Evolutionary conservation across 495 filamentous ascomycete species (phyloP).

Genomic region (Neurospora cerealis): DNA sequence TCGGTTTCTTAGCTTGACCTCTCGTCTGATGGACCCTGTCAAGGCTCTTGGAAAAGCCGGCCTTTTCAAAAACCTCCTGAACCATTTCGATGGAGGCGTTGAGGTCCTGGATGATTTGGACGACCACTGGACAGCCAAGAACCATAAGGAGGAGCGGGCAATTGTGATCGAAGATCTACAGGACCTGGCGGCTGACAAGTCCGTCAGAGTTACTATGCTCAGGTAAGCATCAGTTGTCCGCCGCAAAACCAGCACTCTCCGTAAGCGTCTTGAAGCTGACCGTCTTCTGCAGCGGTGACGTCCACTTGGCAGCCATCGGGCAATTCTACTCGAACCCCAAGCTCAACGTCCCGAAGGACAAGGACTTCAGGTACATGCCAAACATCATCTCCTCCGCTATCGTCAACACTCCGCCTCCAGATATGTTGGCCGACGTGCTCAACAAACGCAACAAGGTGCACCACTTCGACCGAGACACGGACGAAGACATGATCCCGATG

Average conservation of each 20-base stretch:
- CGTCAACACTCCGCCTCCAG: conserved; percentile 84
- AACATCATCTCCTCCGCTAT: conserved; percentile 82
- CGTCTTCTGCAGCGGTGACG: conserved; percentile 65
- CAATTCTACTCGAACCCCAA: conserved; percentile 91
- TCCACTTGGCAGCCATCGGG: conserved; percentile 84
- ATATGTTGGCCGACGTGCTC: conserved; percentile 79
- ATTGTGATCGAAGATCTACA: conserved; percentile 85
- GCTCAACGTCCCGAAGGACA: conserved; percentile 68
- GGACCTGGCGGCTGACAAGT: conserved; percentile 81
- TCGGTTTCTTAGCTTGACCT: conserved; percentile 55
- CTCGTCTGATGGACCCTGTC: conserved; percentile 69
- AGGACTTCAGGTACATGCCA: conserved; percentile 91
- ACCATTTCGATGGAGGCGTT: conserved; percentile 83
- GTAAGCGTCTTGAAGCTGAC: neutral
- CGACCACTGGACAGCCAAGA: conserved; percentile 95
- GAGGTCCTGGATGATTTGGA: conserved; percentile 89
- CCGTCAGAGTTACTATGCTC: conserved; percentile 83
- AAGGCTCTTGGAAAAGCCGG: conserved; percentile 81
- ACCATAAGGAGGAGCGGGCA: conserved; percentile 80
- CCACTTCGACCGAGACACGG: conserved; percentile 73
- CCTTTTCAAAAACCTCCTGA: conserved; percentile 69
- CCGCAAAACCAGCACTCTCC: conserved; percentile 22
- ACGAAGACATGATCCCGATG: conserved; percentile 92
- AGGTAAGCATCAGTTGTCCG: conserved; percentile 41
- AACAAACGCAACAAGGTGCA: conserved; percentile 93